These are phyloP conservation scores for Candida ascalaphidarum DNA, from an alignment of 805 yeast genomes.

Conservation along the genomic window DNA sequence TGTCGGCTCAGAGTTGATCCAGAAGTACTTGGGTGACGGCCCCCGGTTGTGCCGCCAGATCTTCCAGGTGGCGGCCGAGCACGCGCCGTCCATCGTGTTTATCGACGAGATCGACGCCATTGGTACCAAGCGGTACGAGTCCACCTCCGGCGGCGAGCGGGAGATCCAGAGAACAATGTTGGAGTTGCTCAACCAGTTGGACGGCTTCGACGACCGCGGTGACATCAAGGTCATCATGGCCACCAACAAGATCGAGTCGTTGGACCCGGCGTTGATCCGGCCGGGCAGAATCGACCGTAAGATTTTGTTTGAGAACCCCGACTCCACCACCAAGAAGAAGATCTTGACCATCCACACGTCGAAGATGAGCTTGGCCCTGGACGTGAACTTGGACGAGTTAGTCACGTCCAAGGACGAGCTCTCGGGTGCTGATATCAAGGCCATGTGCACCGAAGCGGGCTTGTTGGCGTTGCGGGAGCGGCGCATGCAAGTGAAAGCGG, in stretches of 20 bases:
- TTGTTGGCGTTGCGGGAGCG: conserved; percentile 91
- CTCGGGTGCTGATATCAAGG: conserved; percentile 96
- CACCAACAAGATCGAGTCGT: conserved; percentile 85
- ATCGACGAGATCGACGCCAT: conserved; percentile 99
- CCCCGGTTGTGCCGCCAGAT: conserved; percentile 91
- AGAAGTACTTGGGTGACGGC: conserved; percentile 96
- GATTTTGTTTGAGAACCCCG: conserved; percentile 93
- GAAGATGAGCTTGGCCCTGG: conserved; percentile 84
- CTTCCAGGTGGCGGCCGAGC: conserved; percentile 93
- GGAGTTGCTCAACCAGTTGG: conserved; percentile 89
- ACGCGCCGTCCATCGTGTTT: conserved; percentile 97
- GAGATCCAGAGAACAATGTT: conserved; percentile 97
- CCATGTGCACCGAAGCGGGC: conserved; percentile 96
- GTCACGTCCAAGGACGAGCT: conserved; percentile 88
- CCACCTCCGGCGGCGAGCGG: conserved; percentile 95
- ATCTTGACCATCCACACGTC: conserved; percentile 87
- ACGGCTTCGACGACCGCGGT: conserved; percentile 95
- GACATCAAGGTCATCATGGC: conserved; percentile 98
- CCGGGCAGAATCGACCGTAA: conserved; percentile 97
- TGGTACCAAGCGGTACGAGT: conserved; percentile 96
- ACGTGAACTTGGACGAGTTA: conserved; percentile 82
- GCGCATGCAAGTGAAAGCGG: conserved; percentile 94
- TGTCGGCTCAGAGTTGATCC: conserved; percentile 95
- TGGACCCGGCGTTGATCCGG: conserved; percentile 93
- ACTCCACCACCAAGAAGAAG: conserved; percentile 85